Base-by-base conservation (phyloP, 208 protist species). In the Wallacemonas sp. region DNA sequence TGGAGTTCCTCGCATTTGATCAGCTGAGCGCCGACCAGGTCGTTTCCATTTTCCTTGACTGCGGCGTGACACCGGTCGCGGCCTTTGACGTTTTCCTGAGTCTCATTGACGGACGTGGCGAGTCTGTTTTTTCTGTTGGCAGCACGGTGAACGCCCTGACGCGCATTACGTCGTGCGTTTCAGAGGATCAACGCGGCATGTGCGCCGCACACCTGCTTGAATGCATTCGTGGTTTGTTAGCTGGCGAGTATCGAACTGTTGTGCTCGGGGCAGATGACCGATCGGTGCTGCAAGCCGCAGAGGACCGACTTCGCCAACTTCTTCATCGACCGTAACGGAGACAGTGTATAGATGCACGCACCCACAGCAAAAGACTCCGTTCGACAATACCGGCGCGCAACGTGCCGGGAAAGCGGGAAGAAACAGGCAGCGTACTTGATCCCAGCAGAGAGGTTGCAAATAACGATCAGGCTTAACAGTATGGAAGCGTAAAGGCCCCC, bases 121-220 rank as follows among this genome's bases (percentile, higher is more conserved):
- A 53, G 17, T 39, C 66, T 9, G 42, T 59, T 9, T 87, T 91
- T 53, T 58, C 54, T 1, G 66, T 73, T n/a, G 48, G 78, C 21
- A 59, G 68, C 34, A 77, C 76, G 10, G 68, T 83, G 29, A 38
- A 48, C 33, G 74, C 71, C 38, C 74, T 91, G 55, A 71, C 73
- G 36, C 39, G 59, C 46, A 22, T 85, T n/a, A 62, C 48, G 39
- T 75, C 88, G 24, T 26, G 36, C 32, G 67, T 89, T 2, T 42
- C 59, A 10, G 58, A 58, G 21, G 68, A 74, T 26, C 73, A 76
- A 38, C 83, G 72, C 30, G 59, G 71, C 12, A 66, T 87, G 39
- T 85, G 77, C 38, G 74, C 63, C 3, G 63, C 81, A 3, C 79
- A 91, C 55, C 61, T 93, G 33, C 71, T 89, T 33, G 81, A 93